Conservation (phyloP, 2,329 filamentous ascomycete species). For the Ramichloridium luteum region DNA sequence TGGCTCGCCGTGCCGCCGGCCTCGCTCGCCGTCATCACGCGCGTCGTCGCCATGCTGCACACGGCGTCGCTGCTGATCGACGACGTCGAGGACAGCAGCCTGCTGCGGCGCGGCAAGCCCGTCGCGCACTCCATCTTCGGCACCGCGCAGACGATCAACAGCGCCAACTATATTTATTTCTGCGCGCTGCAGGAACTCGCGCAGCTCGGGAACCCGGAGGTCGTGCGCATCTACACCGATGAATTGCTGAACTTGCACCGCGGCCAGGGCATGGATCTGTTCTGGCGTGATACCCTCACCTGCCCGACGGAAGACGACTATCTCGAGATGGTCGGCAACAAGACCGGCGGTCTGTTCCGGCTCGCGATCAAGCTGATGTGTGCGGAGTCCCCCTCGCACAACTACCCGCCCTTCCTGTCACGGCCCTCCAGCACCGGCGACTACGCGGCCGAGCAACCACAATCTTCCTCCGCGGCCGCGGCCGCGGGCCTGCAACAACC, state of each 20-base stretch:
- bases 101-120: slow-evolving; percentile 64
- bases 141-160: slow-evolving; percentile 78
- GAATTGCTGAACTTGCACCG: slow-evolving; percentile 75
- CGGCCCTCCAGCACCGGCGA: neutral
- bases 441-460: neutral
- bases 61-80: slow-evolving; percentile 75
- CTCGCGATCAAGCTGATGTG: slow-evolving; percentile 82
- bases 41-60: slow-evolving; percentile 73
- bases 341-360: slow-evolving; percentile 77
- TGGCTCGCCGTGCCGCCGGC: slow-evolving; percentile 64
- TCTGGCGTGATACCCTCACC: slow-evolving; percentile 75
- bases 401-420: slow-evolving; percentile 11
- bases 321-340: slow-evolving; percentile 87
- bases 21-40: slow-evolving; percentile 61
- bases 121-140: slow-evolving; percentile 79
- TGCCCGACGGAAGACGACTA: slow-evolving; percentile 82
- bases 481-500: neutral
- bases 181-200: slow-evolving; percentile 62
- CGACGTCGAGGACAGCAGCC: slow-evolving; percentile 74
- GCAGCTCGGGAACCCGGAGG: slow-evolving; percentile 54
- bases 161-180: slow-evolving; percentile 83
- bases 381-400: slow-evolving; percentile 45
- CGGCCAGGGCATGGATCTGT: slow-evolving; percentile 83
- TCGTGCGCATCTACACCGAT: slow-evolving; percentile 62
- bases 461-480: too few species aligned